A percentile compares a stretch with the other conserved stretches of the same genome.
Evolutionary conservation across 1,284 basidiomycete genomes (phyloP).

Genomic region (Heterobasidion occidentale): DNA sequence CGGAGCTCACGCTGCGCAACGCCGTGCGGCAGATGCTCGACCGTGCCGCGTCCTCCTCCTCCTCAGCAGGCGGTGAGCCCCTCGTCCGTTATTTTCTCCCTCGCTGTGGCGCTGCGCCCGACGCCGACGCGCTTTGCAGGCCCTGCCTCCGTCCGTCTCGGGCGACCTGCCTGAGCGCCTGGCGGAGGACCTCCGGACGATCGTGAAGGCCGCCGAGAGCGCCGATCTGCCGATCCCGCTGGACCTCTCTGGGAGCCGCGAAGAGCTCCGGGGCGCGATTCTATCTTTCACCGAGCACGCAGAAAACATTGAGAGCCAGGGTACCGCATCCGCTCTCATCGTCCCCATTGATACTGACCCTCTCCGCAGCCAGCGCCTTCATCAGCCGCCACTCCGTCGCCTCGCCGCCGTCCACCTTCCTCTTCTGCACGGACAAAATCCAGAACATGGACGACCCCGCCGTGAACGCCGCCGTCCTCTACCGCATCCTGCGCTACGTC

Average conservation of each 20-base stretch:
- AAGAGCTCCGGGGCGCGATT: background rate
- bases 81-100: background rate
- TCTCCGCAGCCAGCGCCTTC: constrained; percentile 10
- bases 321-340: background rate
- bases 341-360: background rate
- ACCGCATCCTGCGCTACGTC: constrained; percentile 58
- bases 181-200: background rate
- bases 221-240: background rate
- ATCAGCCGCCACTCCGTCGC: constrained; percentile 27
- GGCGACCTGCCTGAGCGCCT: background rate
- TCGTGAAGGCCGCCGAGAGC: background rate
- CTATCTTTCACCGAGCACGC: background rate
- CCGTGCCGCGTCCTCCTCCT: background rate
- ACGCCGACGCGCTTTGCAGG: too few relatives aligned
- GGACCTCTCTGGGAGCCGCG: background rate
- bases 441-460: background rate
- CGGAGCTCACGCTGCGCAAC: constrained; percentile 61
- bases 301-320: background rate
- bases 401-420: constrained; percentile 43
- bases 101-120: too few relatives aligned
- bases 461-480: constrained; percentile 39
- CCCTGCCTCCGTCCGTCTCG: too few relatives aligned
- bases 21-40: constrained; percentile 44
- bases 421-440: constrained; percentile 32
- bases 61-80: background rate